Percentiles rank a stretch among this genome's conserved stretches.
phyloP scores from a whole-genome alignment of 768 basidiomycete genomes.

The Polyporus arcularius region DNA sequence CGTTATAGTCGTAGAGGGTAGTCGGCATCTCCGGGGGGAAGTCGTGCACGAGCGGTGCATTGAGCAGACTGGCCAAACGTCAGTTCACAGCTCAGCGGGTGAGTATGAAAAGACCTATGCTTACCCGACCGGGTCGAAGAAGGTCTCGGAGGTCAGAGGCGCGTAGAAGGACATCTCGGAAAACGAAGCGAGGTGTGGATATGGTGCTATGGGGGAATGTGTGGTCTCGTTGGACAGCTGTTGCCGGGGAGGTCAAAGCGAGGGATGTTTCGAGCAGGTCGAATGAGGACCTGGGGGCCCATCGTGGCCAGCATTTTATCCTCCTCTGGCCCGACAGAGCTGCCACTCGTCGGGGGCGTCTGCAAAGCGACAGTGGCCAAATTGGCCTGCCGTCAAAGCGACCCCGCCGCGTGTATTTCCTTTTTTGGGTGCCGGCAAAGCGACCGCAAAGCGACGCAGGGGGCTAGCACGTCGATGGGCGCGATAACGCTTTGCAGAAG shows the following conservation, averaged over 20 bases:
- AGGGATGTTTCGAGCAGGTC: neutral
- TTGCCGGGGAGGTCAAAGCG: neutral
- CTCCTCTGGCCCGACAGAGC: too few species aligned
- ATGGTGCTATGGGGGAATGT: neutral
- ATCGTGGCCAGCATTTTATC: neutral
- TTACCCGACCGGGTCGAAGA: neutral
- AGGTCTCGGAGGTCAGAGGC: neutral
- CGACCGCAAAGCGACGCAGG: neutral
- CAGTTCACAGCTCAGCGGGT: neutral
- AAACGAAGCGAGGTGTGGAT: neutral
- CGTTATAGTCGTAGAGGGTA: neutral
- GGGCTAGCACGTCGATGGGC: neutral
- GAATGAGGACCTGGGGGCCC: neutral
- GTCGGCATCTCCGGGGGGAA: neutral
- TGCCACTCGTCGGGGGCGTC: neutral
- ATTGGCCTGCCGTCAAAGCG: neutral
- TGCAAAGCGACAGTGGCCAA: neutral
- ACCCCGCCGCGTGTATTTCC: neutral
- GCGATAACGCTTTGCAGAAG: neutral
- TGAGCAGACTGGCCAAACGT: neutral
- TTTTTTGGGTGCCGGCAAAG: neutral
- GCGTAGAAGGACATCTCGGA: neutral
- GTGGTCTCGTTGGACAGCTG: neutral
- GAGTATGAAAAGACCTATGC: neutral
- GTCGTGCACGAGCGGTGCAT: neutral